phyloP scores from a whole-genome alignment of 1,284 basidiomycete species.

The Meira miltonrushii region DNA sequence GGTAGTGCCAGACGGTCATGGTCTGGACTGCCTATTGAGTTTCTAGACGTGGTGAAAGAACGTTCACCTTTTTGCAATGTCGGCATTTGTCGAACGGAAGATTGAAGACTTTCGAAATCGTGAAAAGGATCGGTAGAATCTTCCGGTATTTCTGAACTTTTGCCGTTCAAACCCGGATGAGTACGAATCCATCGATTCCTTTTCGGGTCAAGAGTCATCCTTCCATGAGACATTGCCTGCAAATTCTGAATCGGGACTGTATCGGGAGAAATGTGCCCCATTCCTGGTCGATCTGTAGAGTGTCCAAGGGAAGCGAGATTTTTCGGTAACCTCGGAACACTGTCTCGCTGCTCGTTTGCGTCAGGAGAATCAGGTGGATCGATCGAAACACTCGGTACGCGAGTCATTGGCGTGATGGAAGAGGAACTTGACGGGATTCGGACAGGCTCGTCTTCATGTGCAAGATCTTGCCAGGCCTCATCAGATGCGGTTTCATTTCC shows the following conservation, averaged over 20 bases:
- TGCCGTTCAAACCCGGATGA: not conserved
- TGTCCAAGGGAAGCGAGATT: not conserved
- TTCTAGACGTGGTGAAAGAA: not conserved
- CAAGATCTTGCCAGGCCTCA: constrained; percentile 1
- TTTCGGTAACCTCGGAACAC: not conserved
- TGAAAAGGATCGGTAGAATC: constrained; percentile 33
- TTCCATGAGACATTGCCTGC: constrained; percentile 29
- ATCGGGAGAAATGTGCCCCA: constrained; percentile 34
- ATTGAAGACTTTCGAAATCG: constrained; percentile 31
- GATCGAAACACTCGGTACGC: not conserved
- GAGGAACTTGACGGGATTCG: not conserved
- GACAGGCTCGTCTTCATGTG: not conserved
- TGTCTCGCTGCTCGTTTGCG: not conserved
- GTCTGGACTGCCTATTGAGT: not conserved
- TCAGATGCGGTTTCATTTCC: not conserved
- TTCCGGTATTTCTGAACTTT: too few relatives aligned
- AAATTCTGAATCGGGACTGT: constrained; percentile 29
- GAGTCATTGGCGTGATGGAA: not conserved
- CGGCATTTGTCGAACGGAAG: not conserved
- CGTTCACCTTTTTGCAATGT: not conserved
- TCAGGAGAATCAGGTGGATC: not conserved
- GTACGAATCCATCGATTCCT: constrained; percentile 28
- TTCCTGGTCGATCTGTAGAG: constrained; percentile 9
- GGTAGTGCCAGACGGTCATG: not conserved
- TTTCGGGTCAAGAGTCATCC: constrained; percentile 28